These are phyloP conservation scores for Blastobotrys capitulatus DNA, from an alignment of 1,139 yeast species.

Conservation along the genomic window DNA sequence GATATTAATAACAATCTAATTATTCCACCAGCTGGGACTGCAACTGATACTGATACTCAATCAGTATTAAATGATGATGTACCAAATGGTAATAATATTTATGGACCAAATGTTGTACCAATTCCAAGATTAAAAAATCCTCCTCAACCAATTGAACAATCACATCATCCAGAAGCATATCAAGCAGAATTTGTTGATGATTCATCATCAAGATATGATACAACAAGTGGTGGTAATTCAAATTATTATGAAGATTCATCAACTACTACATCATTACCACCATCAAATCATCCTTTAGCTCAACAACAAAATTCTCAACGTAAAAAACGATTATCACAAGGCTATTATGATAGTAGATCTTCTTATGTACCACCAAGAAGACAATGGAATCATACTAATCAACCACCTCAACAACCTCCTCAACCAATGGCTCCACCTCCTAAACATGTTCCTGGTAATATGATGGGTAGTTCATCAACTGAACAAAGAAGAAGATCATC, in stretches of 20 bases:
- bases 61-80: conserved; percentile 19
- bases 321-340: conserved; percentile 1
- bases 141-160: not conserved
- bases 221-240: not conserved
- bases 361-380: conserved; percentile 23
- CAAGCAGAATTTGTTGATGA: conserved; percentile 2
- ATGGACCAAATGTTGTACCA: conserved; percentile 31
- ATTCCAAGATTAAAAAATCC: conserved; percentile 14
- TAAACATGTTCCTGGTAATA: not conserved
- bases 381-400: conserved; percentile 15
- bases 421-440: not conserved
- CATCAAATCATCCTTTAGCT: conserved; percentile 3
- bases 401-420: not conserved
- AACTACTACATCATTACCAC: not conserved
- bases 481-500: not conserved
- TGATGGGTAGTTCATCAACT: not conserved
- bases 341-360: not conserved
- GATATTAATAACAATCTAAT: conserved; percentile 12
- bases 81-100: conserved; percentile 22
- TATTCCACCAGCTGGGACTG: conserved; percentile 30
- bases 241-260: not conserved
- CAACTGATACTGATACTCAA: conserved; percentile 27
- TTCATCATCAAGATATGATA: not conserved
- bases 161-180: not conserved
- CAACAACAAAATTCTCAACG: conserved; percentile 4